Conservation (phyloP, 2,329 filamentous ascomycete genomes). For the Fusarium continuum region DNA sequence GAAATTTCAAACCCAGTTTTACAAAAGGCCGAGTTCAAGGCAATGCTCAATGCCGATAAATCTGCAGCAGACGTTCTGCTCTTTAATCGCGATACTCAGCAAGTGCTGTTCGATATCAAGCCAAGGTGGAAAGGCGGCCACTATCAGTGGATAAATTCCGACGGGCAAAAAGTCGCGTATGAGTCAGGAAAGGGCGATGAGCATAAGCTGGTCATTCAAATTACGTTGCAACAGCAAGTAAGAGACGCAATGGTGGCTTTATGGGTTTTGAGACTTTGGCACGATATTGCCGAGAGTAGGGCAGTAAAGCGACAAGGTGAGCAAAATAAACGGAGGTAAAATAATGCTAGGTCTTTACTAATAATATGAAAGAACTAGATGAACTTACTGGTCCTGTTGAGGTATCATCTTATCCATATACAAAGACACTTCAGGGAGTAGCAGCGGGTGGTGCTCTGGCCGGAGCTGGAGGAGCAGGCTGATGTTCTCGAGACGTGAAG, state of each 20-base stretch:
- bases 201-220: neutral
- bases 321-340: accelerated
- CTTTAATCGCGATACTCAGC: neutral
- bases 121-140: neutral
- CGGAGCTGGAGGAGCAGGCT: neutral
- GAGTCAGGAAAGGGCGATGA: neutral
- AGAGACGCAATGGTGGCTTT: conserved; percentile 17
- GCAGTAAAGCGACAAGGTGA: neutral
- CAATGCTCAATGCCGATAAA: conserved; percentile 8
- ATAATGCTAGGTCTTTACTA: neutral
- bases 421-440: neutral
- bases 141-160: conserved; percentile 17
- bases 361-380: neutral
- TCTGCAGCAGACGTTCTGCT: conserved; percentile 5
- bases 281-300: neutral
- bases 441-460: neutral
- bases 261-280: conserved; percentile 28
- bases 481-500: neutral
- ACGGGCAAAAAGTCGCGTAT: neutral
- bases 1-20: neutral
- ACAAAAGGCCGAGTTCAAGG: neutral
- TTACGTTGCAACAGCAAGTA: neutral
- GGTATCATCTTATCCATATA: accelerated
- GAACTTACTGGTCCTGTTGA: neutral
- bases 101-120: conserved; percentile 10